These are phyloP conservation scores for Malassezia caprae DNA, from an alignment of 1,284 basidiomycete species.

Conservation along the genomic window DNA sequence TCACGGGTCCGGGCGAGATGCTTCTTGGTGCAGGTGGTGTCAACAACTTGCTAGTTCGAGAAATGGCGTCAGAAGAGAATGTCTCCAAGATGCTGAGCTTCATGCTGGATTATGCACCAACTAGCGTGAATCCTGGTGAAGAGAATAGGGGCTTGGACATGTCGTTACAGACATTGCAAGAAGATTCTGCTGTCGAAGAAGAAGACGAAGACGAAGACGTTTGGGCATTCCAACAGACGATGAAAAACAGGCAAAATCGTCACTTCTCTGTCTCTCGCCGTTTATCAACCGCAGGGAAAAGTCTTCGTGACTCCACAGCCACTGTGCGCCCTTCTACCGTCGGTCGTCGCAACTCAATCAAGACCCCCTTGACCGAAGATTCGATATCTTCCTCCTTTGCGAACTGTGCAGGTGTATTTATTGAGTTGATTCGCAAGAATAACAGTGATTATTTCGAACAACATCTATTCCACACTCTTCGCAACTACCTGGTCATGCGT, in stretches of 20 bases:
- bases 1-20: constrained; percentile 22
- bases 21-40: constrained; percentile 22
- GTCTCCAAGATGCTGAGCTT: constrained; percentile 66
- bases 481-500: constrained; percentile 76
- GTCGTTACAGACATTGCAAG: constrained; percentile 16
- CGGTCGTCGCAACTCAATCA: constrained; percentile 30
- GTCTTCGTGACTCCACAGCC: constrained; percentile 36
- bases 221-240: constrained; percentile 25
- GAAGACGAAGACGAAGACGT: constrained; percentile 41
- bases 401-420: constrained; percentile 77
- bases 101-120: constrained; percentile 56
- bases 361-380: constrained; percentile 51
- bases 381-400: constrained; percentile 77
- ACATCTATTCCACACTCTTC: constrained; percentile 87
- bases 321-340: constrained; percentile 32
- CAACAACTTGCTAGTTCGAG: constrained; percentile 72
- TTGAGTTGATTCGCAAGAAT: constrained; percentile 95
- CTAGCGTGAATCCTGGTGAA: not conserved
- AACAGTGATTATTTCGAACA: constrained; percentile 99
- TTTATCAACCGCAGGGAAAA: constrained; percentile 4
- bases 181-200: constrained; percentile 39
- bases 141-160: not conserved
- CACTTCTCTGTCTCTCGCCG: constrained; percentile 1
- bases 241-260: constrained; percentile 12
- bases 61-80: constrained; percentile 69